Base-by-base conservation (phyloP, 2,329 filamentous ascomycete genomes). In the Xylaria hypoxylon region DNA sequence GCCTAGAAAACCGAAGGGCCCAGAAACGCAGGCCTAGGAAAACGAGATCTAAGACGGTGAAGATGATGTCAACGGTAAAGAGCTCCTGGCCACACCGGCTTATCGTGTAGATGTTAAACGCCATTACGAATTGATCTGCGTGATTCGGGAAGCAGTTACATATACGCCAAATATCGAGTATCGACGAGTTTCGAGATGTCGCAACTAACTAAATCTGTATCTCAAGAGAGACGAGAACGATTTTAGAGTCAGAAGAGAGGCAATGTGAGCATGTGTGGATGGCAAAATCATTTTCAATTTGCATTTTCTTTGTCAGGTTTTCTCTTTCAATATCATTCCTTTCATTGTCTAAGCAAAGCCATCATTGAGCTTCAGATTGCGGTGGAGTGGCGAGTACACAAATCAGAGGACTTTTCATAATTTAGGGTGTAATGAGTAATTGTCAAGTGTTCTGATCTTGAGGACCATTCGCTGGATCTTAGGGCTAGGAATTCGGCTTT, bases 21-120 rank as follows among this genome's bases (percentile, higher is more conserved):
- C 70, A 75, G 58, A 71, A 71, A 17, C 74, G 73, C 58, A 76
- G 28, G 13, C 22, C 19, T 2, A 76, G 33, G 40, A 71, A 48
- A 8, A 53, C 7, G 19, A 60, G 26, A 45, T 62, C 63, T 4
- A 75, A 11, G 15, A 61, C 24, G 6, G 65, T 68, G 19, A 75
- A 75, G 28, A 72, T 24, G 22, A 70, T 24, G 17, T 73, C 62
- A 62, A 73, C 17, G 68, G 66, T 45, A 40, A 72, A 2, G 62
- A 76, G 17, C 8, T 58, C 6, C 4, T 31, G 48, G 38, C 60
- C 67, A 26, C 63, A 68, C 1, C 31, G 2, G 48, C 67, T 67
- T 24, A 57, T 47, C 24, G 55, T 15, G 4, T 59, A 0, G 19
- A 62, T 19, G 10, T 13, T 35, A 31, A 52, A 38, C 51, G 15